Percentiles rank a stretch among this genome's conserved stretches.
Evolutionary conservation across 2,329 filamentous ascomycete species (phyloP).

Genomic region (Fusarium chuoi): DNA sequence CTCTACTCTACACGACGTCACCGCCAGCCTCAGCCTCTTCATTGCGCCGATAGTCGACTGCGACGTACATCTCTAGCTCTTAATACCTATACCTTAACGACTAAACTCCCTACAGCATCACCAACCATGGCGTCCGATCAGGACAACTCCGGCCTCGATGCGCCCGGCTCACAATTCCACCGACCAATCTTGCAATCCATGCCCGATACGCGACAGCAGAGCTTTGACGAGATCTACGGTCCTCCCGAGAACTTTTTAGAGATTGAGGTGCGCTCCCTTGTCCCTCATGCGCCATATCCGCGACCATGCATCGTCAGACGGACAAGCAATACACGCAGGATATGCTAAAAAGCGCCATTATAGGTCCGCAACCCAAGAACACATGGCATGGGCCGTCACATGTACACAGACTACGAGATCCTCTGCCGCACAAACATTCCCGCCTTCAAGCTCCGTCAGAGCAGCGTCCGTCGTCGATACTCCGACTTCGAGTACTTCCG

Average conservation of each 20-base stretch:
- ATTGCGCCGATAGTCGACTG: not conserved
- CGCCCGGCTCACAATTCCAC: slow-evolving; percentile 52
- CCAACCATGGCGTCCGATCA: slow-evolving; percentile 57
- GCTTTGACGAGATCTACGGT: slow-evolving; percentile 98
- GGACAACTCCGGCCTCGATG: slow-evolving; percentile 46
- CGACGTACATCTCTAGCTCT: not conserved
- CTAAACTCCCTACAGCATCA: slow-evolving; percentile 39
- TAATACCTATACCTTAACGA: not conserved
- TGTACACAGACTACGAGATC: slow-evolving; percentile 99
- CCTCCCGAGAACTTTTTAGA: slow-evolving; percentile 98
- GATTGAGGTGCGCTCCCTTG: slow-evolving; percentile 76
- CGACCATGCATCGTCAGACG: not conserved
- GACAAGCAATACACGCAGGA: not conserved
- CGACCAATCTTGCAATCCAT: slow-evolving; percentile 72
- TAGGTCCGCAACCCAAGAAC: slow-evolving; percentile 94
- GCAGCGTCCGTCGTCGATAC: slow-evolving; percentile 90
- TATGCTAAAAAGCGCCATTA: slow-evolving; percentile 27
- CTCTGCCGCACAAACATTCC: slow-evolving; percentile 98
- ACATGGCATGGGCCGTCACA: slow-evolving; percentile 90
- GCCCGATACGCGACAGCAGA: slow-evolving; percentile 84
- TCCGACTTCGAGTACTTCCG: slow-evolving; percentile 99
- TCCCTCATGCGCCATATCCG: not conserved
- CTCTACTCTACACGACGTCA: slow-evolving; percentile 17
- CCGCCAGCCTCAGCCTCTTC: not conserved
- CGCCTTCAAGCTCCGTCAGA: slow-evolving; percentile 94